Evolutionary conservation across 129 eudicot species (phyloP), one percentile per base, ranked within the genome.

Genomic region (Cynara cardunculus): DNA sequence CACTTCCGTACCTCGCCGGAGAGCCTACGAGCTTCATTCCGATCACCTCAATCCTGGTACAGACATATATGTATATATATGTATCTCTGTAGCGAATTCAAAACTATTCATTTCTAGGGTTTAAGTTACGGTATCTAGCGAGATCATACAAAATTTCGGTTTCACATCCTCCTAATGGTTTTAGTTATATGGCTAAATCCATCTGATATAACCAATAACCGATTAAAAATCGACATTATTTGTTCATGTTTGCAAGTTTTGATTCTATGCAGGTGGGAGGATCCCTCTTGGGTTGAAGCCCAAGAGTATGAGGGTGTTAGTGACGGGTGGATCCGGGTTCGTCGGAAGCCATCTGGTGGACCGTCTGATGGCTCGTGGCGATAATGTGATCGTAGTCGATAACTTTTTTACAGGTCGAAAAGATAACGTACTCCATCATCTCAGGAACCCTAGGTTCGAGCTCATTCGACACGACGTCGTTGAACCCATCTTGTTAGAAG

Each of bases 321-420:
- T 93, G 3, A 93, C 98, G 0, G 98, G 98, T 32, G 97, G 97
- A 73, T 90, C 94, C 8, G 97, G 97, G 79, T 93, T 93, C 44
- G 97, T 93, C 1, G 97, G 97, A 61, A 89, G 93, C 88, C 96
- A 90, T 78, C 83, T 90, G 27, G 98, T 93, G 82, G 98, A 93
- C 77, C 90, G 91, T 41, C 46, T 93, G 77, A 86, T 93, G 70
- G 94, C 89, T 1, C 90, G 98, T 14, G 98, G 98, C 1, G 96
- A 93, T 53, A 87, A 82, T 31, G 96, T 93, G 28, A 91, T 93
- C 22, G 98, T 93, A 6, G 88, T 87, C 3, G 98, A 93, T 81
- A 93, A 93, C 79, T 89, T 93, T 37, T 93, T 90, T 69, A 93
- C 98, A 7, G 98, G 98, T 0, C 81, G 89, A 10, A 93, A 93